Evolutionary conservation across 1,284 basidiomycete species (phyloP), one percentile per base, ranked within the genome.

Genomic region (Sphaerobolus stellatus): DNA sequence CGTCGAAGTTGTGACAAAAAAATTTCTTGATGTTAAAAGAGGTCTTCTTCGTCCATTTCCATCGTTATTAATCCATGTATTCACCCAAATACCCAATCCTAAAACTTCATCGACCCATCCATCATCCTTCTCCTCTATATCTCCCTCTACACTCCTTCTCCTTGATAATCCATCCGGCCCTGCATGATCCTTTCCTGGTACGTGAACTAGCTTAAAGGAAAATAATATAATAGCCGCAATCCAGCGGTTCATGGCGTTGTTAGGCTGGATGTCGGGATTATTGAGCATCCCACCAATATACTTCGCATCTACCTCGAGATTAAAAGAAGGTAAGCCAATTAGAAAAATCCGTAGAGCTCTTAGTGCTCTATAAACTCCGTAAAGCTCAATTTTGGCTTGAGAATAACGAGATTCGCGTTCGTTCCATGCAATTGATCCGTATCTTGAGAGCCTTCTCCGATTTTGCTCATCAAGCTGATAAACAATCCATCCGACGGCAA

Each of bases 231-330:
- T 76, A 0, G 63, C 61, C 0, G 64, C 59, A 5, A 78, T 75
- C 73, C 76, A 79, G 0, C 64, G 45, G 43, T 77, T 78, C 2
- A 77, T 72, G 1, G 65, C 62, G 0, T 65, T 64, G 7, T 63
- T 70, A 0, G 71, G 74, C 0, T 65, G 58, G 0, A 74, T 60
- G 40, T 75, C 71, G 0, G 75, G 76, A 18, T 76, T 71, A 38
- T 71, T 67, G 3, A 79, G 60, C 60, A 59, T 63, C 1, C 57
- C 58, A 24, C 47, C 38, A 3, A 63, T 50, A 22, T 50, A 56
- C 3, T 56, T 52, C 1, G 61, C 61, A 43, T 62, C 56, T 2
- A 60, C 57, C 29, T 63, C 59, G 1, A 63, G 30, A 14, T 29
- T 34, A 20, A 65, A 54, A 4, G 52, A 36, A 24, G 36, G 28